Evolutionary conservation across 1,139 yeast genomes (phyloP).

Genomic region (Geotrichum carabidarum): DNA sequence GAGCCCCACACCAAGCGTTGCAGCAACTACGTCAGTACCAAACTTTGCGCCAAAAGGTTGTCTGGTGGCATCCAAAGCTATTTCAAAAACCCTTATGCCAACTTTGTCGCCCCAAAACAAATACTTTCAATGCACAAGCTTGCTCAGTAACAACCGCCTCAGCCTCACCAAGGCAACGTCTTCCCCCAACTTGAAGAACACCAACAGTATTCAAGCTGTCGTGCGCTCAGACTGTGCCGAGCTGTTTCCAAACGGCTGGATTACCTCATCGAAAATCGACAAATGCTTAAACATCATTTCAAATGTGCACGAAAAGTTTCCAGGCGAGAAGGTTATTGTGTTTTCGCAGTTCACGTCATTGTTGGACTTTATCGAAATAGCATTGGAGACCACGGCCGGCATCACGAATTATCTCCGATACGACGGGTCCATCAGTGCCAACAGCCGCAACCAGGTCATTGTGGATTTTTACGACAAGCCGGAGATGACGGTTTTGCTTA

Average conservation of each 20-base stretch:
- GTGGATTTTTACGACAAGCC: conserved; percentile 57
- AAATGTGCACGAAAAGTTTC: conserved; percentile 41
- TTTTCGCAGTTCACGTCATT: conserved; percentile 82
- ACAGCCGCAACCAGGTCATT: conserved; percentile 57
- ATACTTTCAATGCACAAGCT: not conserved
- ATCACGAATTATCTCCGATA: conserved; percentile 48
- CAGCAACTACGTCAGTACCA: not conserved
- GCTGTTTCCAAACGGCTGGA: conserved; percentile 36
- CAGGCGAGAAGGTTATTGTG: conserved; percentile 63
- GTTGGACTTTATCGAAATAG: conserved; percentile 62
- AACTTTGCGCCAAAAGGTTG: not conserved
- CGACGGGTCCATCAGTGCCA: conserved; percentile 76
- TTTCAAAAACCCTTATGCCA: not conserved
- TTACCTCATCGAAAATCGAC: conserved; percentile 44
- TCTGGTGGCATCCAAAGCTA: not conserved
- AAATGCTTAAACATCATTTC: conserved; percentile 46
- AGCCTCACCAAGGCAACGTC: not conserved
- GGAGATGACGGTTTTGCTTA: conserved; percentile 51
- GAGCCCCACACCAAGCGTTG: not conserved
- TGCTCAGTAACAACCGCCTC: not conserved
- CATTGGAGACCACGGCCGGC: conserved; percentile 47
- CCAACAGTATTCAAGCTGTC: conserved; percentile 21
- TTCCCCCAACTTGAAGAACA: not conserved
- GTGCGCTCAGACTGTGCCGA: conserved; percentile 22
- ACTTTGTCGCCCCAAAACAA: conserved; percentile 4